Evolutionary conservation across 495 filamentous ascomycete species (phyloP), one percentile per base, ranked within the genome.

Genomic region (Durotheca rogersii): DNA sequence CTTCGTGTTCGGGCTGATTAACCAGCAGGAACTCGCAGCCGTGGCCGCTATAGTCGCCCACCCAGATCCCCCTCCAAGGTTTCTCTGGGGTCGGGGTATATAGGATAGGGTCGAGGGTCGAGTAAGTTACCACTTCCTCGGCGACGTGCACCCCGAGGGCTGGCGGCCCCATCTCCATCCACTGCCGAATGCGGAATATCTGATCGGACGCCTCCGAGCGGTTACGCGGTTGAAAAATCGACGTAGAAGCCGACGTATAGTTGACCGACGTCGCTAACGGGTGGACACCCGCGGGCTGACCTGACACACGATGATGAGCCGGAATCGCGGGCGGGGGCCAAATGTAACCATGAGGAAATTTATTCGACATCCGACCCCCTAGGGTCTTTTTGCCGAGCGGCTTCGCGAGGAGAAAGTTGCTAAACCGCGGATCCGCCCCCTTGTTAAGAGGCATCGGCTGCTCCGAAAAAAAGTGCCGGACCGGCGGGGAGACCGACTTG

Each of bases 1-100:
- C 54, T 7, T 55, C 55, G 39, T 63, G 61, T 25, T 87, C 83
- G 11, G 77, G 76, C 66, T 97, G 92, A 45, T 86, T 66, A 27
- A 97, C 73, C 3, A 91, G 72, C 7, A 96, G 62, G 51, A 95
- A 94, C 64, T 97, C 91, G 67, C 88, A 94, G 1, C 90, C 89
- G 61, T 97, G 90, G 0, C 79, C 82, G 9, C 82, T 83, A 60
- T 94, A 96, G 61, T 96, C 90, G 3, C 92, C 92, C 7, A 92
- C 86, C 88, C 88, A 97, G 16, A 97, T 86, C 0, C 92, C 92
- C 52, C 87, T 83, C 61, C 80, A 95, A 0, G 89, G 91, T 63
- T 89, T 89, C 31, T 82, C 72, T n/a, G 67, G 64, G 0, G 89
- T 91, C 0, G 90, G 89, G 0, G 82, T 90, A 61, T 93, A 96